These are phyloP conservation scores for Pleoardoris graminearum DNA, from an alignment of 2,329 filamentous ascomycete genomes.

Conservation along the genomic window DNA sequence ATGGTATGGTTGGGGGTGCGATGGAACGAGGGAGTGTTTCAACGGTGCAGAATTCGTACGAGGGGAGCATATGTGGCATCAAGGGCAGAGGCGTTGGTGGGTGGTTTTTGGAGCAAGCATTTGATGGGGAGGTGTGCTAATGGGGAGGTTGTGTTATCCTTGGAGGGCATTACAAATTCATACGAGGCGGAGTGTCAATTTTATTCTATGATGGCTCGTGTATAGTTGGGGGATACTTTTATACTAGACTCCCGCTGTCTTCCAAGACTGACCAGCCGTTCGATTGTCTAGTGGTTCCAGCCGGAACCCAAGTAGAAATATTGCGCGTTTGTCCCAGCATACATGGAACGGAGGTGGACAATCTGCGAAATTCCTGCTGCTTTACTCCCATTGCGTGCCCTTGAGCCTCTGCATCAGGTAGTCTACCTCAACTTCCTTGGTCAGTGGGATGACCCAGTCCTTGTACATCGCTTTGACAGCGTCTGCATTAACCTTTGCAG, in stretches of 20 bases:
- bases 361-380: not conserved
- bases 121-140: too few species aligned
- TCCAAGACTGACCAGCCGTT: too few species aligned
- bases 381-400: constrained; percentile 53
- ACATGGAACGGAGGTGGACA: not conserved
- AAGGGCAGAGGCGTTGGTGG: too few species aligned
- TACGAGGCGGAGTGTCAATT: too few species aligned
- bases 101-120: too few species aligned
- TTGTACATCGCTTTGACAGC: constrained; percentile 57
- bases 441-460: constrained; percentile 91
- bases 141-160: not conserved
- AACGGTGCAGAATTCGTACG: constrained; percentile 24
- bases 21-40: constrained; percentile 35
- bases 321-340: too few species aligned
- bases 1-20: constrained; percentile 2
- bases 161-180: too few species aligned
- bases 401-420: constrained; percentile 93
- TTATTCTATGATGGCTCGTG: too few species aligned
- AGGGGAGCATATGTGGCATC: constrained; percentile 10
- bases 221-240: too few species aligned
- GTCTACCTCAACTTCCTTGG: constrained; percentile 97
- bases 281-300: too few species aligned
- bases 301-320: too few species aligned
- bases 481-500: constrained; percentile 85
- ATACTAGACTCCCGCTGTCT: too few species aligned